Percentiles rank a stretch among this genome's conserved stretches.
phyloP scores from a whole-genome alignment of 306 rosid genomes.

The Senna tora region DNA sequence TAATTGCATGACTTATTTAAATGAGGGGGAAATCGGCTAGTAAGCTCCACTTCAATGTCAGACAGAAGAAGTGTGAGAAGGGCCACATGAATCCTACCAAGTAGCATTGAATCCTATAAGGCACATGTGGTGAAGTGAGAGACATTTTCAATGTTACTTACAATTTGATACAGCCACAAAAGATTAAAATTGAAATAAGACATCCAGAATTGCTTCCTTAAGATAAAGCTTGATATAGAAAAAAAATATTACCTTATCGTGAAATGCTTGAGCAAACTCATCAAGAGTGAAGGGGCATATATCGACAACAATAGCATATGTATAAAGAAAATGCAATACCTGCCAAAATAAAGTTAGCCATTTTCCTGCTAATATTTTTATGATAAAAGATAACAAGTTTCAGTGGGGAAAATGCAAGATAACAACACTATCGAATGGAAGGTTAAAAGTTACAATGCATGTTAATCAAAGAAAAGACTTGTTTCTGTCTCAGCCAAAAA shows the following conservation, averaged over 20 bases:
- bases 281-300: constrained; percentile 88
- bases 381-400: constrained; percentile 22
- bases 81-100: constrained; percentile 86
- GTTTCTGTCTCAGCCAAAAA: constrained; percentile 3
- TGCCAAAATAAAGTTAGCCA: constrained; percentile 45
- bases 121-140: constrained; percentile 32
- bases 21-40: constrained; percentile 55
- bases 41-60: constrained; percentile 70
- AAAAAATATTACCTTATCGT: constrained; percentile 75
- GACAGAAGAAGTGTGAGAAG: constrained; percentile 79
- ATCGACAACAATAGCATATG: constrained; percentile 64
- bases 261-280: constrained; percentile 91
- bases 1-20: constrained; percentile 85
- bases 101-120: constrained; percentile 76
- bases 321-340: constrained; percentile 93
- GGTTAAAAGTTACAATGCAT: neutral
- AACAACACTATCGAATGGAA: constrained; percentile 15
- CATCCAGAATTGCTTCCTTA: constrained; percentile 20
- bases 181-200: constrained; percentile 33
- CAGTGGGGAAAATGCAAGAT: constrained; percentile 17
- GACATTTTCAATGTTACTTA: constrained; percentile 32
- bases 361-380: constrained; percentile 10
- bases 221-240: constrained; percentile 36
- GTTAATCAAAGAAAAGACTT: constrained; percentile 19
- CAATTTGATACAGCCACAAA: constrained; percentile 14